Conservation (phyloP, 2,329 filamentous ascomycete genomes). For the Xylaria sp. region DNA sequence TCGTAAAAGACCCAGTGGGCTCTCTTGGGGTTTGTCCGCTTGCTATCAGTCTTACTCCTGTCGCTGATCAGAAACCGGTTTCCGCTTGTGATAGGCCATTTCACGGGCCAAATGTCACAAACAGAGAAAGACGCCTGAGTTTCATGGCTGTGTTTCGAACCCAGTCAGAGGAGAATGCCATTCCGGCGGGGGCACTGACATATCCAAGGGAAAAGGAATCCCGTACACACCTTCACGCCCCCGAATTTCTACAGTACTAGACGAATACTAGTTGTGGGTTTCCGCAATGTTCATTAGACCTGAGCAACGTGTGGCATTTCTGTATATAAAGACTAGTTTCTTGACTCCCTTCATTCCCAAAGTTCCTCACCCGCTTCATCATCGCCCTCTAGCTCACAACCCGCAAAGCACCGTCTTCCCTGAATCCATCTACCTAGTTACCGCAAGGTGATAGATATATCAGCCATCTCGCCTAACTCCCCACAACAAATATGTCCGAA, state of each 20-base stretch:
- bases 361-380: background rate
- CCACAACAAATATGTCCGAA: no score
- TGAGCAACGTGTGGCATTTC: background rate
- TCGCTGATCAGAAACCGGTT: background rate
- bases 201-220: background rate
- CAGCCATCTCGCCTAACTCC: background rate
- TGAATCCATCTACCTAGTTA: background rate
- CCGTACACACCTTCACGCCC: background rate
- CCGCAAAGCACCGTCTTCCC: background rate
- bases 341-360: no score
- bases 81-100: background rate
- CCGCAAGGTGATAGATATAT: background rate
- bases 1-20: constrained; percentile 5
- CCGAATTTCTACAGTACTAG: background rate
- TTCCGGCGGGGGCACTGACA: background rate
- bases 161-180: constrained; percentile 1
- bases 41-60: constrained; percentile 2
- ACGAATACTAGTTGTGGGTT: no score
- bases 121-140: background rate
- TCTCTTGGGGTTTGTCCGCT: background rate
- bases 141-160: constrained; percentile 5
- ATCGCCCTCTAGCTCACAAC: background rate
- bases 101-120: background rate
- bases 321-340: background rate
- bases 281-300: background rate